These are phyloP conservation scores for Mimosa bimucronata DNA, from an alignment of 306 rosid species.

Conservation along the genomic window DNA sequence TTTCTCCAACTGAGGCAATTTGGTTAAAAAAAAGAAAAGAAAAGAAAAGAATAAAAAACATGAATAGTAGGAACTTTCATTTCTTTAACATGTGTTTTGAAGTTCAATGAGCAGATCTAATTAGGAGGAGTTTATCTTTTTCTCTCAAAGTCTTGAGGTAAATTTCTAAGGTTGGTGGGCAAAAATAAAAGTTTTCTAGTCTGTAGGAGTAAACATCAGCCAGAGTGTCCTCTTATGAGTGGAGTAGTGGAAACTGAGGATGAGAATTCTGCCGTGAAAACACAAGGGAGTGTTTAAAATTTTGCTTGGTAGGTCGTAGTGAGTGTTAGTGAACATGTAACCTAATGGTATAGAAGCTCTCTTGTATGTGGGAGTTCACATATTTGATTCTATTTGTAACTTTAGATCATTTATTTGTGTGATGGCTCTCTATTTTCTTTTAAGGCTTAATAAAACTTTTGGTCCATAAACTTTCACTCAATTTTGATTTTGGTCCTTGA, in stretches of 20 bases:
- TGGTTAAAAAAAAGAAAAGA: background rate
- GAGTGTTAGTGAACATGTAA: background rate
- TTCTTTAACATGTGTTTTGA: background rate
- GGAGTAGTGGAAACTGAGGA: background rate
- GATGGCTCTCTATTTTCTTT: no score
- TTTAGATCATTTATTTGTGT: no score
- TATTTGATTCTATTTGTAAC: no score
- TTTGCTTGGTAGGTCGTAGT: background rate
- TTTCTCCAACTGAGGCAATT: background rate
- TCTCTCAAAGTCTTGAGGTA: background rate
- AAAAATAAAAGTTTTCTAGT: no score
- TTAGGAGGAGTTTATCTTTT: background rate
- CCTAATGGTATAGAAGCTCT: no score
- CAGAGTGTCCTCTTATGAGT: background rate
- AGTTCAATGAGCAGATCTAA: background rate
- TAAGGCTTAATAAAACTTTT: no score
- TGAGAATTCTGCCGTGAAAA: background rate
- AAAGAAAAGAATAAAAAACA: background rate
- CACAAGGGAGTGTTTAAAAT: background rate
- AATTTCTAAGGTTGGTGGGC: background rate
- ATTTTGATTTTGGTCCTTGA: no score
- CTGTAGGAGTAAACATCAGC: background rate
- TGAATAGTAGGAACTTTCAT: background rate
- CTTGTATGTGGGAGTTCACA: no score
- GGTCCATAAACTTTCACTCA: no score